Conservation (phyloP, 1,139 yeast genomes). For the Debaryomycetaceae sp. region DNA sequence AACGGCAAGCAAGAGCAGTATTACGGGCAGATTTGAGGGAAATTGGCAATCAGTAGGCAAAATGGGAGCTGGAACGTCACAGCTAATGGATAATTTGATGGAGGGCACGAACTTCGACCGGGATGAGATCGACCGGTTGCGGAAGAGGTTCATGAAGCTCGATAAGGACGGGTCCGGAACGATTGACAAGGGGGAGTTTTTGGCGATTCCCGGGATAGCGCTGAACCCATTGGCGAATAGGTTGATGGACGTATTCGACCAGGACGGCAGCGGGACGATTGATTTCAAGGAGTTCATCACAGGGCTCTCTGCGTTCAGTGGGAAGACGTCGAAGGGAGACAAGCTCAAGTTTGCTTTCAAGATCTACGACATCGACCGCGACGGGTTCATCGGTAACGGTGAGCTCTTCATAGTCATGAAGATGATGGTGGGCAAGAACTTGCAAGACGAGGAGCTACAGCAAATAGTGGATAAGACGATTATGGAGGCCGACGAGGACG, state of each 20-base stretch:
- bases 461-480: slow-evolving; percentile 95
- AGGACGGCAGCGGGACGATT: slow-evolving; percentile 88
- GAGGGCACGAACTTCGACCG: slow-evolving; percentile 82
- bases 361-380: slow-evolving; percentile 93
- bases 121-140: slow-evolving; percentile 86
- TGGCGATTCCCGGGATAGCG: slow-evolving; percentile 89
- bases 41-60: background rate
- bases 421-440: slow-evolving; percentile 94
- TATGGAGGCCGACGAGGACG: slow-evolving; percentile 90
- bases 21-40: too few species aligned
- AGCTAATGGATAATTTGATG: slow-evolving; percentile 61
- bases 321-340: slow-evolving; percentile 80
- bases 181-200: slow-evolving; percentile 84
- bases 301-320: slow-evolving; percentile 87
- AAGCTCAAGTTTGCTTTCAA: slow-evolving; percentile 87
- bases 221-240: slow-evolving; percentile 87
- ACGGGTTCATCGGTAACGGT: slow-evolving; percentile 92
- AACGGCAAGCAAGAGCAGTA: too few species aligned
- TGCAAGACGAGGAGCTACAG: slow-evolving; percentile 84
- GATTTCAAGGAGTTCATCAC: slow-evolving; percentile 94
- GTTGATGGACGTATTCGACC: slow-evolving; percentile 91
- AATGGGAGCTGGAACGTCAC: slow-evolving; percentile 72
- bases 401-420: slow-evolving; percentile 89
- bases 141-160: slow-evolving; percentile 90
- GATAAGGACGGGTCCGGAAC: slow-evolving; percentile 93